phyloP scores from a whole-genome alignment of 2,329 filamentous ascomycete species.

The Colletotrichum shisoi region DNA sequence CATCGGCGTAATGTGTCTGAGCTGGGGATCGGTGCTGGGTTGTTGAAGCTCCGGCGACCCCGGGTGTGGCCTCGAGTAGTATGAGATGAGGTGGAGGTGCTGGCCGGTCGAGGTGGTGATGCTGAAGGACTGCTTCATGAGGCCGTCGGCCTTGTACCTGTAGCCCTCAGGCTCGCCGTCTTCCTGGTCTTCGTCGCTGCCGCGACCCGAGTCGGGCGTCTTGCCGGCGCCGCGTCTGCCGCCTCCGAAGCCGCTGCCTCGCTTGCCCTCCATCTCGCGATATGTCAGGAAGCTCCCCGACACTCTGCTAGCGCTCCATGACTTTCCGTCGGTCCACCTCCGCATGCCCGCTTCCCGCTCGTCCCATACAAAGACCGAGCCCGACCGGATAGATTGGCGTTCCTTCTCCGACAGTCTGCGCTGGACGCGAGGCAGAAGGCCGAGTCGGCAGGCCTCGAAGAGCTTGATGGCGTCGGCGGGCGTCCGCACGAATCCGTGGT shows the following conservation, averaged over 20 bases:
- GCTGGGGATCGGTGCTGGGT: slow-evolving; percentile 78
- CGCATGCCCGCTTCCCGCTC: slow-evolving; percentile 98
- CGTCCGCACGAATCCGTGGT: slow-evolving; percentile 93
- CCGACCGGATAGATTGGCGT: slow-evolving; percentile 91
- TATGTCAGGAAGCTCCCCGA: slow-evolving; percentile 98
- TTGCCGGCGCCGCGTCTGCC: slow-evolving; percentile 69
- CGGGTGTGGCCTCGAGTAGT: slow-evolving; percentile 84
- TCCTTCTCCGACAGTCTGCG: slow-evolving; percentile 95
- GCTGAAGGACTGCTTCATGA: slow-evolving; percentile 99
- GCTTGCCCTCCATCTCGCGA: slow-evolving; percentile 98
- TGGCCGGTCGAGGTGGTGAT: slow-evolving; percentile 90
- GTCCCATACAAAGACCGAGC: slow-evolving; percentile 99
- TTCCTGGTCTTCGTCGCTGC: slow-evolving; percentile 85
- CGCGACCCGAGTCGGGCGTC: slow-evolving; percentile 81
- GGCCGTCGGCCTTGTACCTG: slow-evolving; percentile 91
- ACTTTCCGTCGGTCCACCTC: slow-evolving; percentile 98
- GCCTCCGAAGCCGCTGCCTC: slow-evolving; percentile 77
- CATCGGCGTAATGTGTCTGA: slow-evolving; percentile 83
- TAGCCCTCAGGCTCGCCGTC: slow-evolving; percentile 89
- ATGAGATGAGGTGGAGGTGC: slow-evolving; percentile 96
- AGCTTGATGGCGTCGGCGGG: slow-evolving; percentile 95
- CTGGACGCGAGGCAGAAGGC: slow-evolving; percentile 89
- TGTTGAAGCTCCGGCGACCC: slow-evolving; percentile 77
- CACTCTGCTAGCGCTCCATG: slow-evolving; percentile 96
- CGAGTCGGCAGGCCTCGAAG: slow-evolving; percentile 95